Conservation (phyloP, 164 flowering plant species). For the Nelumbo lutea region DNA sequence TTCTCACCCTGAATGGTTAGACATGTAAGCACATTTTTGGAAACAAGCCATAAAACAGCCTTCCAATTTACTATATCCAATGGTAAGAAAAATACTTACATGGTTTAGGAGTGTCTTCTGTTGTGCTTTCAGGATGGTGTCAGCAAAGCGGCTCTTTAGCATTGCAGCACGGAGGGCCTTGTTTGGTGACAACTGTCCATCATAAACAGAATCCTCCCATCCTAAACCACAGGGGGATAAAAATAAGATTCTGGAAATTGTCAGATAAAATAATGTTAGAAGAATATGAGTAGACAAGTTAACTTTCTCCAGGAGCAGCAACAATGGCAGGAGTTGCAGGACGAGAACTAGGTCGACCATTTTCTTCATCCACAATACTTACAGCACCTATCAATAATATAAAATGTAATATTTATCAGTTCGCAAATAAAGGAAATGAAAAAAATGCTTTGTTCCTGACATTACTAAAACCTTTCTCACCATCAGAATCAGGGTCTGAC, state of each 20-base stretch:
- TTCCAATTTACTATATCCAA: neutral
- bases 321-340: constrained; percentile 17
- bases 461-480: constrained; percentile 28
- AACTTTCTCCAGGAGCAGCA: constrained; percentile 43
- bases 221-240: constrained; percentile 18
- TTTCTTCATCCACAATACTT: constrained; percentile 42
- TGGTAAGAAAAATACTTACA: constrained; percentile 29
- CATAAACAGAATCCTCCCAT: constrained; percentile 21
- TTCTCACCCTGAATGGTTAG: constrained; percentile 41
- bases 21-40: constrained; percentile 2
- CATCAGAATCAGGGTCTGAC: constrained; percentile 52
- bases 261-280: neutral
- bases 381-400: constrained; percentile 28
- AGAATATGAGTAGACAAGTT: constrained; percentile 1
- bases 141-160: constrained; percentile 79
- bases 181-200: constrained; percentile 54
- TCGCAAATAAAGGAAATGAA: neutral
- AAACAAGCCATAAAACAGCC: neutral
- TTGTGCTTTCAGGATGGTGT: constrained; percentile 71
- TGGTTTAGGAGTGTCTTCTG: constrained; percentile 54
- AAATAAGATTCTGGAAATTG: neutral
- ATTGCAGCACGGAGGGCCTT: constrained; percentile 85
- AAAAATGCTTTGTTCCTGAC: neutral
- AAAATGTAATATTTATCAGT: neutral
- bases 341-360: constrained; percentile 19